A percentile compares a stretch with the other conserved stretches of the same genome.
Conservation (phyloP, 2,329 filamentous ascomycete species). For the Phaeophleospora eucalypticola region DNA sequence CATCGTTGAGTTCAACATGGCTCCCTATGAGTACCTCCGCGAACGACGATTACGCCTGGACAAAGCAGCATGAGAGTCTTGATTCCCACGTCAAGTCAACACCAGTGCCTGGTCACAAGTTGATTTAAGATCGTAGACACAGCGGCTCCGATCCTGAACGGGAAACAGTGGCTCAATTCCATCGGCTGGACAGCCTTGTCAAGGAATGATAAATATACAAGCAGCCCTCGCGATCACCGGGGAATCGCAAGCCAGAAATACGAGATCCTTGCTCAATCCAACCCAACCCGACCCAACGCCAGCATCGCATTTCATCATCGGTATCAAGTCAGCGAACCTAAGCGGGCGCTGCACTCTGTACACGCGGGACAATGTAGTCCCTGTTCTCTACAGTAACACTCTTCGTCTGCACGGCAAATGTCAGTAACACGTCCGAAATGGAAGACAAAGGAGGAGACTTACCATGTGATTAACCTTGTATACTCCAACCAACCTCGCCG, state of each 20-base stretch:
- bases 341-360: constrained; percentile 7
- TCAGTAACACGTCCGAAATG: constrained; percentile 5
- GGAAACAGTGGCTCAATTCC: too few relatives aligned
- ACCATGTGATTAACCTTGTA: constrained; percentile 99
- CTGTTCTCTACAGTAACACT: constrained; percentile 52
- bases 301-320: neutral
- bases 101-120: too few relatives aligned
- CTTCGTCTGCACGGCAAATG: constrained; percentile 41
- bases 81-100: too few relatives aligned
- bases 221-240: too few relatives aligned
- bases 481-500: constrained; percentile 89
- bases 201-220: too few relatives aligned
- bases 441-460: constrained; percentile 24
- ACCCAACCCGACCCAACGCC: too few relatives aligned
- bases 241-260: too few relatives aligned
- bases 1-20: constrained; percentile 32
- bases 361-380: constrained; percentile 39
- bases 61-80: too few relatives aligned
- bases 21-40: constrained; percentile 39
- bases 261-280: too few relatives aligned
- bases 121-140: too few relatives aligned
- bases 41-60: constrained; percentile 11
- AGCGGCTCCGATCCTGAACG: too few relatives aligned
- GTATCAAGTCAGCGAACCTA: neutral
- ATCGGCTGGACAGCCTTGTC: too few relatives aligned